Base-by-base conservation (phyloP, 306 rosid species). In the Sesbania bispinosa region DNA sequence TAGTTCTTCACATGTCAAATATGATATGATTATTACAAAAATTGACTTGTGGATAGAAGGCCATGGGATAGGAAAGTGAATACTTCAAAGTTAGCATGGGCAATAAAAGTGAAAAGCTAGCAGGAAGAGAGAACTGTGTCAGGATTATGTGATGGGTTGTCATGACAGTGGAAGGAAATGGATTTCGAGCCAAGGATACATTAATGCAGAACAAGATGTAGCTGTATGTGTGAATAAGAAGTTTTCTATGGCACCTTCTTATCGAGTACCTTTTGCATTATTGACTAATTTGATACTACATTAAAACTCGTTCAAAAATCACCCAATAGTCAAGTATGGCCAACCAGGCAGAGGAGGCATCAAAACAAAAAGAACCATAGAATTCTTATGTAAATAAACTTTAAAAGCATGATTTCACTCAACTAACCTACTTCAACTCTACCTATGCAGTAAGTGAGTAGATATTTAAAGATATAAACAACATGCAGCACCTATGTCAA, bases 1-100 rank as follows among this genome's bases (percentile, higher is more conserved):
- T 20, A 73, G 45, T 65, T 51, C 54, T 65, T 58, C 43, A 50
- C 72, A 69, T 45, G 78, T 32, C 36, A 69, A 35, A 70, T 23
- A 43, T 36, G 29, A 58, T 45, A 32, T 64, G 45, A 45, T 61
- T 45, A 32, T 27, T 62, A 53, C 20, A 42, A 62, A 63, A 46
- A 27, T 7, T 27, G 39, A 21, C 6, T n/a, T 29, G 14, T 20
- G 3, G 16, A 38, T 68, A 69, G 16, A 39, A 33, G 55, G 62
- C 50, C 47, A 47, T 47, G 29, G 24, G 39, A 21, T 46, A 36
- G 29, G 26, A 62, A 62, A 66, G n/a, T 60, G 41, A 24, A 43
- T 43, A 54, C 11, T 29, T 45, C 47, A 32, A 45, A 32, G 62
- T 45, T 13, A 55, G 62, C 20, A 71, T 45, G 42, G 45, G 62